Evolutionary conservation across 495 filamentous ascomycete species (phyloP), one percentile per base, ranked within the genome.

Genomic region (Xylaria castorea): DNA sequence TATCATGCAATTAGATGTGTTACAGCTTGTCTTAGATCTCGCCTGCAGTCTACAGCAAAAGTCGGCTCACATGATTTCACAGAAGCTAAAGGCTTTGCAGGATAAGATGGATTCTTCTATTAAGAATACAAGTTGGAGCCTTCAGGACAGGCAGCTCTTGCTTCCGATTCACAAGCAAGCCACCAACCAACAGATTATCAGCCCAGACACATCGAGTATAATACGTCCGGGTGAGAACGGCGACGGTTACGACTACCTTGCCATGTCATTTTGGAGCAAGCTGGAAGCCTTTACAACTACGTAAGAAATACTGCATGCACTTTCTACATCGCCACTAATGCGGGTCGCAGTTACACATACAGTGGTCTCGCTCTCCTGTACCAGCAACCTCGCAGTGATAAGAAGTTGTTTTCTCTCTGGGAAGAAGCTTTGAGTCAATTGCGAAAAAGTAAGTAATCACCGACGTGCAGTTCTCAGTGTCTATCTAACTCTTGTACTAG

Each of bases 1-100:
- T 44, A 88, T 94, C 38, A 91, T 92, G 2, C 94, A 97, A 74
- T 83, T 97, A 48, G 87, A 88, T 57, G 87, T 91, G 0, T 76
- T 98, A 30, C 83, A 91, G 1, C 88, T 94, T 63, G 88, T 95
- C 71, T 86, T 97, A 9, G 94, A 98, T 80, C 89, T 98, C 30
- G 89, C 89, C 25, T 97, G 93, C 78, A 93, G 91, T 69, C 81
- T 98, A 42, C 89, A 87, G 68, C 80, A 85, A 38, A 87, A 88
- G 38, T 79, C 81, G 81, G 75, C 90, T 27, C 85, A 90, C 18
- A 84, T 89, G 60, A 89, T 92, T 22, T 80, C 86, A 22, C 84
- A 89, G 42, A 97, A 97, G 75, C 82, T 97, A 71, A 87, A 88
- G 64, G 81, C 84, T 18, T 86, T 98, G 84, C 93, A 95, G 76